phyloP scores from a whole-genome alignment of 768 basidiomycete species.

The Pisolithus tinctorius region DNA sequence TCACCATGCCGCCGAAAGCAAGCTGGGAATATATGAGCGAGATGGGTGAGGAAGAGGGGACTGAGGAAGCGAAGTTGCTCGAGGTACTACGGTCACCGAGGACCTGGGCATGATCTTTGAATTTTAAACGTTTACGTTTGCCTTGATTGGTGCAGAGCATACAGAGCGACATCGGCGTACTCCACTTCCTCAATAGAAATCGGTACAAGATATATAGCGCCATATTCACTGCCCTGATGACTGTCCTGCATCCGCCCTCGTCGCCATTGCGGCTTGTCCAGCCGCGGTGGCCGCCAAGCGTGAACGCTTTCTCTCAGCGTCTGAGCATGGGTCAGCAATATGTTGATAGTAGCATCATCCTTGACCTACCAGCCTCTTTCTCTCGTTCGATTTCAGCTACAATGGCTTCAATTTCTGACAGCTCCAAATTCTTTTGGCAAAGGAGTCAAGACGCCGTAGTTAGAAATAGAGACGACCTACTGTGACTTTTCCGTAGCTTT shows the following conservation, averaged over 20 bases:
- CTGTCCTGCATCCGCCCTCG: conserved; percentile 38
- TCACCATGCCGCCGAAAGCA: conserved; percentile 59
- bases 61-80: conserved; percentile 44
- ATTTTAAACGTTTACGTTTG: too few relatives aligned
- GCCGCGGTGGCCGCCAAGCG: conserved; percentile 88
- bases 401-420: conserved; percentile 84
- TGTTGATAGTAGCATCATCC: background rate
- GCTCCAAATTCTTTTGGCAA: conserved; percentile 64
- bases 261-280: conserved; percentile 81
- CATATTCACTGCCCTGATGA: conserved; percentile 30
- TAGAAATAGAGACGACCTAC: conserved; percentile 37
- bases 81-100: conserved; percentile 17
- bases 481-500: conserved; percentile 87
- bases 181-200: background rate
- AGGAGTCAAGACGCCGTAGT: background rate
- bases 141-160: too few relatives aligned
- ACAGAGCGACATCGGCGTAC: too few relatives aligned
- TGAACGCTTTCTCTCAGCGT: conserved; percentile 92
- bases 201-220: conserved; percentile 9
- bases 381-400: conserved; percentile 93
- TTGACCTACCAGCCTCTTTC: conserved; percentile 79
- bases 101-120: conserved; percentile 4
- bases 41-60: conserved; percentile 41
- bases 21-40: conserved; percentile 66
- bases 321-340: conserved; percentile 33